These are phyloP conservation scores for Ceratobasidium sp. DNA, from an alignment of 1,284 basidiomycete genomes.

Conservation along the genomic window DNA sequence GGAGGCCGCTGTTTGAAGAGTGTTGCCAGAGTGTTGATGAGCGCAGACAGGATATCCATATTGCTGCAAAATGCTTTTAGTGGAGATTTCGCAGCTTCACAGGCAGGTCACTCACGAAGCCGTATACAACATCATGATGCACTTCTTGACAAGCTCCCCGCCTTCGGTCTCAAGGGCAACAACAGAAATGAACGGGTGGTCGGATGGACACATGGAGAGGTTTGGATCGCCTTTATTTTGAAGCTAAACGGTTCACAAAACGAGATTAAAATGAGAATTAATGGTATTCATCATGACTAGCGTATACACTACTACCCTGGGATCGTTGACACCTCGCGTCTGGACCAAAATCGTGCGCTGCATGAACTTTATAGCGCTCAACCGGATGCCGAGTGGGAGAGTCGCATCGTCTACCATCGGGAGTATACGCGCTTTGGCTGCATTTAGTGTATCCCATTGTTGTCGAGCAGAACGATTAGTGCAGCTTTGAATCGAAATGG, in stretches of 20 bases:
- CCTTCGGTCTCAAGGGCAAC: conserved; percentile 83
- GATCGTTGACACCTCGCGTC: conserved; percentile 85
- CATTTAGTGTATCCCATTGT: conserved; percentile 72
- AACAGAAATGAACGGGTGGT: conserved; percentile 85
- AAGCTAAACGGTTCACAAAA: conserved; percentile 57
- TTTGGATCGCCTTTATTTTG: conserved; percentile 87
- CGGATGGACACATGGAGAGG: conserved; percentile 75
- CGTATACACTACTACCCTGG: conserved; percentile 65
- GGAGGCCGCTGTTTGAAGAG: conserved; percentile 83
- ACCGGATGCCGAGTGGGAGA: conserved; percentile 69
- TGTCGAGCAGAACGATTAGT: conserved; percentile 66
- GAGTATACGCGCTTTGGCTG: conserved; percentile 77
- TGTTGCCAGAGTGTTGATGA: conserved; percentile 81
- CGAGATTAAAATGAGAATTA: conserved; percentile 14
- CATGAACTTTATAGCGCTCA: conserved; percentile 90
- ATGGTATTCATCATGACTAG: conserved; percentile 13
- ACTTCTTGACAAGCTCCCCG: conserved; percentile 77
- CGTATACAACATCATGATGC: conserved; percentile 81
- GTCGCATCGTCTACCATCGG: conserved; percentile 67
- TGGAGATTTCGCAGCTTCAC: background rate
- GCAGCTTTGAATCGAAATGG: conserved; percentile 58
- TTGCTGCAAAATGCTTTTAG: conserved; percentile 58
- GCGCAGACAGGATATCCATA: conserved; percentile 84
- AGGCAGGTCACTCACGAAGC: conserved; percentile 65
- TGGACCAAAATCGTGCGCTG: conserved; percentile 92